These are phyloP conservation scores for Scutellaria baicalensis DNA, from an alignment of 257 asterid genomes.

Conservation along the genomic window DNA sequence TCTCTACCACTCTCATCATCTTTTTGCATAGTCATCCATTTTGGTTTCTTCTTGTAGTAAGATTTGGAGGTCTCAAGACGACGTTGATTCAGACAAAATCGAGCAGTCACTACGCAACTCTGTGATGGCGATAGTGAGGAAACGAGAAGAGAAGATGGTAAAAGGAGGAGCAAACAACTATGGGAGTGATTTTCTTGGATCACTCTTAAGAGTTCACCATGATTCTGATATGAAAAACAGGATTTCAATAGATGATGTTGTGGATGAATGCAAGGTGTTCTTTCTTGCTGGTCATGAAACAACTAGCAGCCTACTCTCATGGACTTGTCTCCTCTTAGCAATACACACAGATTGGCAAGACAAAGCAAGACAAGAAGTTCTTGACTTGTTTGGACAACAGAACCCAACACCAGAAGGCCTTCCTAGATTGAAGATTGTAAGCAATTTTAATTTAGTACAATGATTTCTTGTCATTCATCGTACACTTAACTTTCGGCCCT, in stretches of 20 bases:
- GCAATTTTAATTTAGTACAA: background rate
- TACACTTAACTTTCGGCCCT: no score
- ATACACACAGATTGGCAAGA: slow-evolving; percentile 66
- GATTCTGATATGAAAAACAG: slow-evolving; percentile 27
- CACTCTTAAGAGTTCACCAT: slow-evolving; percentile 37
- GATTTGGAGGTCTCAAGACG: slow-evolving; percentile 24
- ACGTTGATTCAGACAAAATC: slow-evolving; percentile 33
- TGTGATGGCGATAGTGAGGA: slow-evolving; percentile 25
- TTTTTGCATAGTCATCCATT: background rate
- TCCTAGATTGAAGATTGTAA: slow-evolving; percentile 30
- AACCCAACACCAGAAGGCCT: slow-evolving; percentile 33
- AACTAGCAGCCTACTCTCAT: slow-evolving; percentile 31
- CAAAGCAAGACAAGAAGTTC: slow-evolving; percentile 38
- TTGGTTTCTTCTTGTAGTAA: slow-evolving; percentile 14
- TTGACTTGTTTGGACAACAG: slow-evolving; percentile 23
- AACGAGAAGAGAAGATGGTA: slow-evolving; percentile 27
- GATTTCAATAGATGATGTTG: slow-evolving; percentile 34
- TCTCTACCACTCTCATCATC: background rate
- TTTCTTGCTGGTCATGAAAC: slow-evolving; percentile 59
- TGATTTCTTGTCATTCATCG: background rate
- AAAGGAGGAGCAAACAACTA: slow-evolving; percentile 19
- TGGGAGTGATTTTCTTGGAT: slow-evolving; percentile 53
- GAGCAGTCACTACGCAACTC: slow-evolving; percentile 32
- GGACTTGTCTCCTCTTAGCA: slow-evolving; percentile 44
- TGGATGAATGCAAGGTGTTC: slow-evolving; percentile 60